Base-by-base conservation (phyloP, 768 basidiomycete genomes). In the Russula emetica region DNA sequence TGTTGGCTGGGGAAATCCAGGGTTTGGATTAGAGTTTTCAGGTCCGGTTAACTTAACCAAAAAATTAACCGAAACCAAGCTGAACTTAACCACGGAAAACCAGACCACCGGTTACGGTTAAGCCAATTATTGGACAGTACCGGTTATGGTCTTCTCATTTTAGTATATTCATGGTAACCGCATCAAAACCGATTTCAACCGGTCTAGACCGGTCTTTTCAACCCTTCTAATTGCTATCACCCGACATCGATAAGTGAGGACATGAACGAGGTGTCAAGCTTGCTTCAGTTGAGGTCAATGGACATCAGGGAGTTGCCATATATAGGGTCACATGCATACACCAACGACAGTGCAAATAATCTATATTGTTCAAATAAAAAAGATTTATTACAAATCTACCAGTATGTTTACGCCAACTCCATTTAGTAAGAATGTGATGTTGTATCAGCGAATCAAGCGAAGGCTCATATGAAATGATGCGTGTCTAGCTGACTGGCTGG, bases 241-340 rank as follows among this genome's bases (percentile, higher is more conserved):
- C n/a, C n/a, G 54, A 87, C 71, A 44, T 83, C 80, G 62, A 94
- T 82, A 62, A 95, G 80, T 32, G 80, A 80, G 18, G 78, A 77
- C 9, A 93, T 82, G 13, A 98, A 82, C 1, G 85, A 81, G 22
- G 81, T 73, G 75, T 93, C 87, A 66, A 98, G 84, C 69, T 86
- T 85, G 68, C 78, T 76, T 94, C 96, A 99, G 78, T 96, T 91
- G 59, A 99, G 78, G 78, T 98, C 96, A 76, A 99, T 85, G 20
- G 94, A 96, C 95, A 97, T 97, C 24, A 26, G 26, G n/a, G 38
- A 0, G 16, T n/a, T 40, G 54, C 54, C 54, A 38, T n/a, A n/a
- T 55, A 24, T 26, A 26, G 4, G 18, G 55, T 22, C 18, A 5
- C 3, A 13, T 1, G 50, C 5, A 5, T 10, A 5, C 16, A 16